Evolutionary conservation across 2,329 filamentous ascomycete species (phyloP).

Genomic region (Epichloe uncinata): DNA sequence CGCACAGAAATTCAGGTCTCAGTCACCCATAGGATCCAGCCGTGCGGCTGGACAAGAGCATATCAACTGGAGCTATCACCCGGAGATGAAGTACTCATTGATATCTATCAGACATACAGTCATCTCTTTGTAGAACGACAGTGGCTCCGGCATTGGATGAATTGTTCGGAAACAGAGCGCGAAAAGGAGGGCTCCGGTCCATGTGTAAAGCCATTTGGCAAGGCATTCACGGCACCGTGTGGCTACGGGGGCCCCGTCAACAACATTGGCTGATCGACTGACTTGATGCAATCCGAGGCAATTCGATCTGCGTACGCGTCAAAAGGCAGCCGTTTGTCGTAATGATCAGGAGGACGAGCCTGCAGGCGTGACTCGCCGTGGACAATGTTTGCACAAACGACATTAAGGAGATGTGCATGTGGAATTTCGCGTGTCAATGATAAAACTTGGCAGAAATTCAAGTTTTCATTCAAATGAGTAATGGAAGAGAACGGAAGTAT

Average conservation of each 20-base stretch:
- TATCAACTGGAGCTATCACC: neutral
- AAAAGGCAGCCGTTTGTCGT: neutral
- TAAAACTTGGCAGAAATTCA: no score
- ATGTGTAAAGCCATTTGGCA: neutral
- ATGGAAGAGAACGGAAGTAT: no score
- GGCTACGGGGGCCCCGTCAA: neutral
- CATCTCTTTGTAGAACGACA: neutral
- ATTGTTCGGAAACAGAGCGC: neutral
- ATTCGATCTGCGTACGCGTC: neutral
- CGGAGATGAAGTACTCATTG: neutral
- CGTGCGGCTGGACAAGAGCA: neutral
- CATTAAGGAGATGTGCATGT: no score
- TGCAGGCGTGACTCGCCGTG: no score
- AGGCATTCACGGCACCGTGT: neutral
- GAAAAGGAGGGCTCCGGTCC: neutral
- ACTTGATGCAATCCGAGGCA: neutral
- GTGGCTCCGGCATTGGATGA: no score
- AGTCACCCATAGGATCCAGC: neutral
- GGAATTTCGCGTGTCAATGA: no score
- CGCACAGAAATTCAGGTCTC: neutral
- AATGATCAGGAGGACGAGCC: neutral
- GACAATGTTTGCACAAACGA: no score
- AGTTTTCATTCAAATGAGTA: no score
- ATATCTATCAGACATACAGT: neutral
- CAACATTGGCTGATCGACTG: neutral